Base-by-base conservation (phyloP, 805 yeast species). In the Candida tibetensis region DNA sequence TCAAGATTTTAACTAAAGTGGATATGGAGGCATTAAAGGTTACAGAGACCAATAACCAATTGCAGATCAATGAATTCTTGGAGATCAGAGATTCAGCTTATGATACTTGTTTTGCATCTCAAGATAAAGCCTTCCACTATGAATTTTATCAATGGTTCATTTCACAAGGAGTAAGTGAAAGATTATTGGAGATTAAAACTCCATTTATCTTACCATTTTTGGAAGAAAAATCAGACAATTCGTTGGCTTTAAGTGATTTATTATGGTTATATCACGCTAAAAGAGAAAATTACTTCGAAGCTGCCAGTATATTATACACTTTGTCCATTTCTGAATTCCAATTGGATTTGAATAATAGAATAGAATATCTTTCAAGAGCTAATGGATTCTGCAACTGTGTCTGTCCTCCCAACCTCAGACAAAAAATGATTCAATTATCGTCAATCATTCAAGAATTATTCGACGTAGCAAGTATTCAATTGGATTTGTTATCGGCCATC, bases 141-240 rank as follows among this genome's bases (percentile, higher is more conserved):
- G 85, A 86, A 46, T 76, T 93, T 47, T 93, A 93, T 60, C 91
- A 87, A 57, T 93, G 98, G 97, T 81, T 88, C 49, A 82, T 88
- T 23, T 64, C 72, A 30, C 86, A 85, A 53, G 90, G 87, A 3
- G 75, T 80, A 19, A 82, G 86, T 44, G 93, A 84, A 39, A 77
- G 85, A 44, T 66, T 93, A 30, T 69, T 91, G 42, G 86, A 83
- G 32, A 74, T 91, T 40, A 85, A 86, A 37, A 87, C 97, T 0
- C 85, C 90, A 9, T 91, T 71, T 52, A 78, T 93, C 27, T 69
- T 87, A 42, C 79, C 83, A 18, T 93, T 85, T 51, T 73, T 93
- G 55, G 80, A 81, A 48, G 85, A 81, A 52, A 78, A 76, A 40
- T 69, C 91, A 0, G 60, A 69, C 21, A 74, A 75, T 34, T 82